Base-by-base conservation (phyloP, 768 basidiomycete genomes). In the Hygrocybe punicea region DNA sequence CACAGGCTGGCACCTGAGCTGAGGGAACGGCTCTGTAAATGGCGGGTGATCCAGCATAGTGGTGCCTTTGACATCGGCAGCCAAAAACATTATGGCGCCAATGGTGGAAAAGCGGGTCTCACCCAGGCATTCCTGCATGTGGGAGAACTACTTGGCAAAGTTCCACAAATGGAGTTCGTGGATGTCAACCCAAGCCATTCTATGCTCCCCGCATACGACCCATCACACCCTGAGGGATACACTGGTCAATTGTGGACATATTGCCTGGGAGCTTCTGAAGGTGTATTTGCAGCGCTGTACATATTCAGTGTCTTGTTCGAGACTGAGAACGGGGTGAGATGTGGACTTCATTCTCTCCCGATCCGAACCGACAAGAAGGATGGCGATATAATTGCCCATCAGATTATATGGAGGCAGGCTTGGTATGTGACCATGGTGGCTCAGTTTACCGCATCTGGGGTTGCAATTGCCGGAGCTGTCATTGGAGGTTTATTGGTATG, bases 181-280 rank as follows among this genome's bases (percentile, higher is more conserved):
- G 47, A 49, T 49, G 42, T 44, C n/a, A 44, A n/a, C 42, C 42
- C 42, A n/a, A n/a, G n/a, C n/a, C n/a, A 44, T n/a, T 44, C 42
- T 44, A 17, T 19, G 14, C 47, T 49, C 24, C 47, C 47, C 29
- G 47, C 23, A 19, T 49, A 49, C 29, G 47, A 49, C 47, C 47
- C 47, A 13, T 17, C 14, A 16, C 21, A 16, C 17, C 13, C 47
- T 25, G 47, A 49, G 29, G 47, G 47, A 19, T 49, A 49, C 21
- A 21, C 21, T 17, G 47, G 47, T 17, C 47, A 49, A 49, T 19
- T 49, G n/a, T 49, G 47, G 47, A 19, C 47, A 25, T 25, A 49
- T 16, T 49, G 47, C 24, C 13, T 33, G 29, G 21, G 21, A 23
- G 47, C 14, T 13, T 13, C 47, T 13, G 47, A 49, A 25, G 21